A percentile compares a stretch with the other conserved stretches of the same genome.
These are phyloP conservation scores for Amaranthus tricolor DNA, from an alignment of 179 eudicot species.

Conservation along the genomic window DNA sequence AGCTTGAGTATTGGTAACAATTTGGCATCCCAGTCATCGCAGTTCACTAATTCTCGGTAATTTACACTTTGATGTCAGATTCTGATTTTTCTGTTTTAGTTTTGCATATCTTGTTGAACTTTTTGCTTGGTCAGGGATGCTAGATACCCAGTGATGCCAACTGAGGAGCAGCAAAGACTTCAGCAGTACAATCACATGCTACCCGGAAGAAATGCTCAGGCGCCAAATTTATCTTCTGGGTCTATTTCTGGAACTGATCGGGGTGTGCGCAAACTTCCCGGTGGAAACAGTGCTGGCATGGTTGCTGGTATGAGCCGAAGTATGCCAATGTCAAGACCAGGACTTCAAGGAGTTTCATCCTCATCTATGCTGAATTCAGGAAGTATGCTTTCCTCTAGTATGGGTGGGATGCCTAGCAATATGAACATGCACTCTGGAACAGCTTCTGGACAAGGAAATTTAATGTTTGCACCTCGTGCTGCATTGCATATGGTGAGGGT, in stretches of 20 bases:
- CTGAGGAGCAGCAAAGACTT: constrained; percentile 84
- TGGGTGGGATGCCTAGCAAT: constrained; percentile 42
- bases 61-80: constrained; percentile 3
- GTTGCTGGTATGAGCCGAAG: constrained; percentile 53
- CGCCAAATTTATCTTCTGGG: constrained; percentile 53
- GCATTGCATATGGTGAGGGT: constrained; percentile 64
- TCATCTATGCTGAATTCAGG: constrained; percentile 71
- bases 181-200: constrained; percentile 67
- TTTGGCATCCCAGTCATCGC: constrained; percentile 55
- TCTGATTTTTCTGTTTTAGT: constrained; percentile 5
- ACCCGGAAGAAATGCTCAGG: constrained; percentile 61
- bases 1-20: constrained; percentile 54
- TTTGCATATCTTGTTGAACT: constrained; percentile 1
- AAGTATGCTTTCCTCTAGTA: constrained; percentile 45
- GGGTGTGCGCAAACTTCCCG: constrained; percentile 54
- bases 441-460: constrained; percentile 57
- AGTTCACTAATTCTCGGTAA: constrained; percentile 59
- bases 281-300: constrained; percentile 57
- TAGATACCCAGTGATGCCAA: constrained; percentile 56
- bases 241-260: constrained; percentile 60
- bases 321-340: constrained; percentile 62
- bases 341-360: constrained; percentile 62
- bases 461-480: constrained; percentile 64
- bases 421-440: constrained; percentile 57
- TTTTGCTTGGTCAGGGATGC: constrained; percentile 44